Percentiles rank a stretch among this genome's conserved stretches.
These are phyloP conservation scores for Pichia kudriavzevii DNA, from an alignment of 1,139 yeast species.

Conservation along the genomic window DNA sequence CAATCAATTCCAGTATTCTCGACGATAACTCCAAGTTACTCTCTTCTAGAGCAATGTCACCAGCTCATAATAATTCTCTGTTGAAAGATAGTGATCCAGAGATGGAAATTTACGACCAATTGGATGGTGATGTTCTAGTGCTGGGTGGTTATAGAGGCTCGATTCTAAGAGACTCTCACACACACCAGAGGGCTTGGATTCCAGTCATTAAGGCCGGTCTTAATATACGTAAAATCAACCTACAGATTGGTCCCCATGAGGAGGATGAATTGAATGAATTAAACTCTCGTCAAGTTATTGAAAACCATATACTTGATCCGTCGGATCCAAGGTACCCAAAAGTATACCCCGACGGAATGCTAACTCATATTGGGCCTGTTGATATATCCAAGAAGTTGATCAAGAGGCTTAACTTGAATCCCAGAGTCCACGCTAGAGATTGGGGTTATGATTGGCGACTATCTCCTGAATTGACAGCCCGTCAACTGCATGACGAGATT, in stretches of 20 bases:
- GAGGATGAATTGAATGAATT: slow-evolving; percentile 43
- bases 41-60: background rate
- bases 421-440: slow-evolving; percentile 57
- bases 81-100: too few species aligned
- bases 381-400: slow-evolving; percentile 65
- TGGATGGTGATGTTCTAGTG: slow-evolving; percentile 71
- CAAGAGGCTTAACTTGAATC: slow-evolving; percentile 46
- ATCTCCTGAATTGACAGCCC: slow-evolving; percentile 50
- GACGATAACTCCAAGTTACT: too few species aligned
- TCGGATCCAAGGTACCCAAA: slow-evolving; percentile 33
- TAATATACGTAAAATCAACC: slow-evolving; percentile 59
- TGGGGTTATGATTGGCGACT: slow-evolving; percentile 93
- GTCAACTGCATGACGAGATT: slow-evolving; percentile 43
- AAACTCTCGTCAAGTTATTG: slow-evolving; percentile 16
- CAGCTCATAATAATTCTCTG: background rate
- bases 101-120: slow-evolving; percentile 38
- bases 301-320: background rate
- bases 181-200: slow-evolving; percentile 71
- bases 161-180: slow-evolving; percentile 57
- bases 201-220: slow-evolving; percentile 77
- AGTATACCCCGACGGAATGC: slow-evolving; percentile 68
- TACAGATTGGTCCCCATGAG: slow-evolving; percentile 63
- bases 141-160: slow-evolving; percentile 89
- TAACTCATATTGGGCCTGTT: slow-evolving; percentile 80
- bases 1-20: too few species aligned